Conservation (phyloP, 2,329 filamentous ascomycete genomes). For the Penicillium digitatum region DNA sequence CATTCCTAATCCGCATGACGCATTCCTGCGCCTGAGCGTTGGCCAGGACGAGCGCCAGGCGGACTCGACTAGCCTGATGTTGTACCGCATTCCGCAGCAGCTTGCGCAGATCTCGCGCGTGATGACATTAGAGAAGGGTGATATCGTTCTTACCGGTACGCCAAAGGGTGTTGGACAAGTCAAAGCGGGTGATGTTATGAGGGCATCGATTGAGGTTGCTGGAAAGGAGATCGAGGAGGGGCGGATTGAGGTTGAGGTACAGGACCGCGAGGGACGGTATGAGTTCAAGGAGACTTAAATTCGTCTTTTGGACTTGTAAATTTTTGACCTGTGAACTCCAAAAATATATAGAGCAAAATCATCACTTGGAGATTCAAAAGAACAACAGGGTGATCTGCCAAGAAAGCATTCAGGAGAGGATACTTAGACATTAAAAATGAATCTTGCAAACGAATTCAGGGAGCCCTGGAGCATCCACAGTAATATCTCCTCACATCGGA, state of each 20-base stretch:
- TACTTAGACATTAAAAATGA: fast-evolving
- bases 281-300: conserved; percentile 66
- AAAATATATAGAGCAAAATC: neutral
- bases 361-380: neutral
- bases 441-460: neutral
- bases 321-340: neutral
- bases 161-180: conserved; percentile 92
- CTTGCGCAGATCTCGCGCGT: conserved; percentile 89
- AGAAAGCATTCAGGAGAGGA: neutral
- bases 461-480: neutral
- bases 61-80: conserved; percentile 89
- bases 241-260: conserved; percentile 75
- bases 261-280: conserved; percentile 73
- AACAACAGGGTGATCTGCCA: neutral
- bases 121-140: conserved; percentile 88
- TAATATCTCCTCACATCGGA: too few relatives aligned
- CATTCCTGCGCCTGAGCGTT: conserved; percentile 79
- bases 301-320: neutral
- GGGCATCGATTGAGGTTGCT: conserved; percentile 71
- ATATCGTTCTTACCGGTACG: conserved; percentile 93
- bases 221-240: conserved; percentile 83
- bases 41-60: conserved; percentile 74
- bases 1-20: conserved; percentile 82
- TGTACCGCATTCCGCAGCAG: conserved; percentile 83
- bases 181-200: conserved; percentile 80